These are phyloP conservation scores for Linnemannia hyalina DNA, from an alignment of 192 early-diverging fungal genomes.

Conservation along the genomic window DNA sequence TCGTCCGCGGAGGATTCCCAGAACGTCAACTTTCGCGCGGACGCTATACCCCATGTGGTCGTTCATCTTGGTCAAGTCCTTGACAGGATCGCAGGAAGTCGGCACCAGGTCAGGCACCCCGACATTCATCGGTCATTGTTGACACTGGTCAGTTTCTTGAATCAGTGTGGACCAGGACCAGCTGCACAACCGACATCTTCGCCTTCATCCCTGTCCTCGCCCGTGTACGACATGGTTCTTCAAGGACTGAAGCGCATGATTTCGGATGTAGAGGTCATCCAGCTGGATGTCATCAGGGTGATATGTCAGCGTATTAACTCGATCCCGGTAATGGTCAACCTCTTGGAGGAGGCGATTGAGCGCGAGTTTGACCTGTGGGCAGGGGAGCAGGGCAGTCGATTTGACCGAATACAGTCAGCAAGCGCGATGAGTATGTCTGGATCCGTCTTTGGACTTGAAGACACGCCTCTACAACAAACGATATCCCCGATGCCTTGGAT, in stretches of 20 bases:
- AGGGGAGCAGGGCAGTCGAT: slow-evolving; percentile 20
- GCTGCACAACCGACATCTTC: background rate
- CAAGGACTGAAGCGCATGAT: slow-evolving; percentile 29
- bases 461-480: slow-evolving; percentile 16
- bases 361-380: slow-evolving; percentile 43
- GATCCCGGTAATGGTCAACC: slow-evolving; percentile 37
- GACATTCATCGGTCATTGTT: slow-evolving; percentile 24
- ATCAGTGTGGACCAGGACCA: slow-evolving; percentile 31
- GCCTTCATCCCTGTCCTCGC: background rate
- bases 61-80: slow-evolving; percentile 39
- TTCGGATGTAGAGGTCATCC: slow-evolving; percentile 27
- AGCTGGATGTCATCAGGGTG: slow-evolving; percentile 34
- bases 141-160: slow-evolving; percentile 33
- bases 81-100: slow-evolving; percentile 34
- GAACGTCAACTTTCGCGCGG: slow-evolving; percentile 42
- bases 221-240: slow-evolving; percentile 28
- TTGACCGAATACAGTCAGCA: background rate
- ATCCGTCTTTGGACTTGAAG: slow-evolving; percentile 37
- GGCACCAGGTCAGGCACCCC: slow-evolving; percentile 15
- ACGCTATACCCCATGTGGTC: slow-evolving; percentile 18
- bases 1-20: slow-evolving; percentile 46
- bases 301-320: slow-evolving; percentile 38
- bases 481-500: slow-evolving; percentile 21
- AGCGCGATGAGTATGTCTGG: slow-evolving; percentile 6
- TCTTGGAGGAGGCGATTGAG: slow-evolving; percentile 48